Base-by-base conservation (phyloP, 2,329 filamentous ascomycete genomes). In the Fusarium liriodendri region DNA sequence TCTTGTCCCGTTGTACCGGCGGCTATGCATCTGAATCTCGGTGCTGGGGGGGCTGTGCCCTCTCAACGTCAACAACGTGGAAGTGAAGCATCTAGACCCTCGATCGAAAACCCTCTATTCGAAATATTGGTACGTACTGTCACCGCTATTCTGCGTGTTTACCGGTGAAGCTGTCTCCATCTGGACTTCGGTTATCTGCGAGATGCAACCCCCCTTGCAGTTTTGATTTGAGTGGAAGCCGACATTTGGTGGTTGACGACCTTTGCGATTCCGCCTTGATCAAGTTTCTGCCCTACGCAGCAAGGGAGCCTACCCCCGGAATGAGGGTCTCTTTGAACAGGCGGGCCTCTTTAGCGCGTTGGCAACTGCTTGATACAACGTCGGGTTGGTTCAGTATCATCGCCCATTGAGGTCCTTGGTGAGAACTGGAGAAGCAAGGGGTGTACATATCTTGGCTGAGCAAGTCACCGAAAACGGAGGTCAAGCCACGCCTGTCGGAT, bases 111-210 rank as follows among this genome's bases (percentile, higher is more conserved):
- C 33, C 54, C 35, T 37, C 33, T 40, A 18, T 29, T 27, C 10
- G 2, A 27, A 58, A 25, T n/a, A 50, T 20, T 8, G 58, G 71
- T 74, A 74, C 69, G 71, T 74, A 74, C 69, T 74, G 69, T 74
- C 71, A 74, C 71, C 71, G 71, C 71, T 71, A 62, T 65, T 74
- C 66, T 72, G 69, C 47, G 2, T 13, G 25, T 32, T 3, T 27
- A 4, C 35, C 61, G 16, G 47, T 29, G 29, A 47, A 35, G 18
- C 45, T 40, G 61, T 42, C 38, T 37, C 29, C 37, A 25, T 57
- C 10, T 27, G 11, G 32, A 25, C 13, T 32, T 54, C 35, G 45
- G 60, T 54, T 50, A 35, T 38, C 25, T 27, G 42, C 32, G 42
- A 38, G 42, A 50, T 62, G 29, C 47, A 32, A 54, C 47, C 47